Percentiles rank a stretch among this genome's conserved stretches.
Evolutionary conservation across 345 rosid genomes (phyloP).

Genomic region (Aquilaria yunnanensis): DNA sequence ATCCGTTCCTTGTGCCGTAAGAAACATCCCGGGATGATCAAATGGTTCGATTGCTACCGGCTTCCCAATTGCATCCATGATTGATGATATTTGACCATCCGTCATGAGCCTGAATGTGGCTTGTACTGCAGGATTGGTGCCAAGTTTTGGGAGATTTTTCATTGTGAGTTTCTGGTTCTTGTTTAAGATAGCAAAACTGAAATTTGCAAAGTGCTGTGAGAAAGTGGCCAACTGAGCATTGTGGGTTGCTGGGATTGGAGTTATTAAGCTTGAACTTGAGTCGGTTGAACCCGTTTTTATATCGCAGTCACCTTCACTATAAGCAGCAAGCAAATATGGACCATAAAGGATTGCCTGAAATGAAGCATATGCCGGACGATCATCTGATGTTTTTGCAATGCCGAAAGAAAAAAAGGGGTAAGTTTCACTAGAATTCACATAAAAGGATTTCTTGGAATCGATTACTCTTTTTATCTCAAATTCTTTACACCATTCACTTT

Average conservation of each 20-base stretch:
- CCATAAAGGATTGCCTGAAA: conserved; percentile 85
- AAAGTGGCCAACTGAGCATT: conserved; percentile 52
- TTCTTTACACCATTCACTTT: too few relatives aligned
- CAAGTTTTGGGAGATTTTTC: conserved; percentile 40
- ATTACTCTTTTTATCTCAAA: too few relatives aligned
- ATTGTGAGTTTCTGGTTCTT: conserved; percentile 57
- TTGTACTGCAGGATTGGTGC: conserved; percentile 49
- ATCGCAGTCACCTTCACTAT: conserved; percentile 63
- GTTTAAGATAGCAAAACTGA: conserved; percentile 46
- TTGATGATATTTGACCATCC: conserved; percentile 14
- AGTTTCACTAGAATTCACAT: too few relatives aligned
- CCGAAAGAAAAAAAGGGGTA: too few relatives aligned
- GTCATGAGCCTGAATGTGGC: conserved; percentile 68
- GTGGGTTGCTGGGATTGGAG: conserved; percentile 43
- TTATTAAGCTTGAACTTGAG: conserved; percentile 46
- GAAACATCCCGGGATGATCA: conserved; percentile 66
- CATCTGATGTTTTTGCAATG: conserved; percentile 43
- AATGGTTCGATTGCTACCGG: conserved; percentile 65
- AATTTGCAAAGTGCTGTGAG: conserved; percentile 44
- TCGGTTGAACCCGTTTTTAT: conserved; percentile 33
- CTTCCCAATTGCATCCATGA: conserved; percentile 39
- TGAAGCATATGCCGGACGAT: conserved; percentile 58
- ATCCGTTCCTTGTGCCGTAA: conserved; percentile 35
- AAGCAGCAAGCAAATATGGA: conserved; percentile 75
- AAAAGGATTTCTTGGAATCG: too few relatives aligned